These are phyloP conservation scores for Mayamaea pseudoterrestris DNA, from an alignment of 108 stramenopile genomes.

Conservation along the genomic window DNA sequence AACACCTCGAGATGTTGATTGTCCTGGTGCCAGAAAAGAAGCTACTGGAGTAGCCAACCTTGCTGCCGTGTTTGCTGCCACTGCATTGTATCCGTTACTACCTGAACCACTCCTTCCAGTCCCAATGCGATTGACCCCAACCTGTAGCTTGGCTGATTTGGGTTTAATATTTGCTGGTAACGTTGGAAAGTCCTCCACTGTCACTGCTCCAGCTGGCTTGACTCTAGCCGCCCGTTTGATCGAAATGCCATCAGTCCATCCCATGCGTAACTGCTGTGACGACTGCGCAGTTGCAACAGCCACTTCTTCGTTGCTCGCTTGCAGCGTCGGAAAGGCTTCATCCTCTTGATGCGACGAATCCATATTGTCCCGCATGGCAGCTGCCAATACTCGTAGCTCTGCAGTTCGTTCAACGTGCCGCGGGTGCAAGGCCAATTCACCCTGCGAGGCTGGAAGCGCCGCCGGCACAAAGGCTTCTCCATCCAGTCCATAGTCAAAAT, in stretches of 20 bases:
- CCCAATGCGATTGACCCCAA: too few species aligned
- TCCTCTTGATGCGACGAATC: slow-evolving; percentile 7
- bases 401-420: slow-evolving; percentile 69
- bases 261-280: slow-evolving; percentile 2
- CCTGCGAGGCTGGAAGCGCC: slow-evolving; percentile 25
- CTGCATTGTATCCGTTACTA: too few species aligned
- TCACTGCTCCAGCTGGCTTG: slow-evolving; percentile 13
- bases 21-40: too few species aligned
- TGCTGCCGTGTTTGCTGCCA: too few species aligned
- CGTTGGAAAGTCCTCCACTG: slow-evolving; percentile 31
- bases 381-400: slow-evolving; percentile 60
- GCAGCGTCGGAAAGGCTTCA: slow-evolving; percentile 59
- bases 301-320: neutral
- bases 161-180: slow-evolving; percentile 8
- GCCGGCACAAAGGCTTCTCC: slow-evolving; percentile 84
- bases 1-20: neutral
- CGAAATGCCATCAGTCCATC: slow-evolving; percentile 23
- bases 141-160: slow-evolving; percentile 7
- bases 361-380: slow-evolving; percentile 29
- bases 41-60: too few species aligned
- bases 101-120: too few species aligned
- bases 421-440: slow-evolving; percentile 33
- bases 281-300: slow-evolving; percentile 4
- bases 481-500: slow-evolving; percentile 66
- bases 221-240: slow-evolving; percentile 9